A percentile compares a stretch with the other conserved stretches of the same genome.
These are phyloP conservation scores for Hondaea fermentalgiana DNA, from an alignment of 108 stramenopile genomes.

Conservation along the genomic window DNA sequence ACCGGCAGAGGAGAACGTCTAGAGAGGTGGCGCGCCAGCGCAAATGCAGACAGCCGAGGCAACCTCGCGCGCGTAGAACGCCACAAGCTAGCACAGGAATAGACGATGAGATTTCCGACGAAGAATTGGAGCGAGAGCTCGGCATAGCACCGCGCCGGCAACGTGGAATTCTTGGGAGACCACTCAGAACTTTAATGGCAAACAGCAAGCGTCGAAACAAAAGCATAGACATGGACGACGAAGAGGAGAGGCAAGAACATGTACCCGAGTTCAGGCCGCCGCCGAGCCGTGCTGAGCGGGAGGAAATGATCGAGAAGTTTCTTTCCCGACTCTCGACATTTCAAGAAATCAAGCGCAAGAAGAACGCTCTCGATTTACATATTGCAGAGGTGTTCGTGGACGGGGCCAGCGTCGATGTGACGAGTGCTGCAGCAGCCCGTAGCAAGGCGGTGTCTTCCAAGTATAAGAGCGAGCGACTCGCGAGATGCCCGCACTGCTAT, in stretches of 20 bases:
- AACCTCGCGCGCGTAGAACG: too few species aligned
- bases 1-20: too few species aligned
- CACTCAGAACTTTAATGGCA: too few species aligned
- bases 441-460: background rate
- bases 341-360: background rate
- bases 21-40: too few species aligned
- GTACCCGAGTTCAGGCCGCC: background rate
- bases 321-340: background rate
- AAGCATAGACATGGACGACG: background rate
- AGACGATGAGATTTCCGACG: too few species aligned
- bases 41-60: too few species aligned
- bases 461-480: background rate
- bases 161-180: too few species aligned
- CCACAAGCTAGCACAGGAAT: too few species aligned
- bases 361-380: background rate
- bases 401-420: background rate
- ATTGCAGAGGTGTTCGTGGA: background rate
- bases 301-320: background rate
- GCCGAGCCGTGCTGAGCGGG: background rate
- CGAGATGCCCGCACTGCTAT: background rate
- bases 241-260: background rate
- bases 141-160: too few species aligned
- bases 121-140: too few species aligned
- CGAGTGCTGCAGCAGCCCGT: background rate
- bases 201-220: background rate